Base-by-base conservation (phyloP, 2,329 filamentous ascomycete genomes). In the Fusarium keratoplasticum region DNA sequence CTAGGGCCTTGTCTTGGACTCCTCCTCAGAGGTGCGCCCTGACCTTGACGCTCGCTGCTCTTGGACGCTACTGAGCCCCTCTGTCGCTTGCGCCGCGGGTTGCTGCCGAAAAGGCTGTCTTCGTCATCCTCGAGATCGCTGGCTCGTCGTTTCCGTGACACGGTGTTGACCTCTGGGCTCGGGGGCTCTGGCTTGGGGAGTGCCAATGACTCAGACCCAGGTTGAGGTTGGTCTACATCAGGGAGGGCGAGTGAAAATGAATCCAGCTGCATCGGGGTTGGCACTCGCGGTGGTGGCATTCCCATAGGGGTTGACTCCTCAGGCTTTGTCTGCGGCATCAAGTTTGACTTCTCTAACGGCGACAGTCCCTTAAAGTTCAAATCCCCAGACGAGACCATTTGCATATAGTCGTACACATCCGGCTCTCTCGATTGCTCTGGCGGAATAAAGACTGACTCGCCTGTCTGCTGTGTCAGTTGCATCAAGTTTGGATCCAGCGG, bases 21-120 rank as follows among this genome's bases (percentile, higher is more conserved):
- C 50, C 63, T 66, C 52, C 65, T 72, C 61, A 65, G 58, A 38
- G 36, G 16, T 57, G 64, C 61, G 60, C 63, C 61, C 66, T 75
- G 52, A 63, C 6, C 9, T 10, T 22, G 22, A 38, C 27, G 44
- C 35, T 44, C 50, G 20, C 42, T 6, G 35, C 9, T n/a, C 22
- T 4, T 10, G 31, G 47, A 35, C 50, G 40, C 36, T 8, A 55
- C 20, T 38, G 61, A 40, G 29, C 38, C 40, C n/a, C 52, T 52
- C 9, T 8, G 20, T 13, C 44, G 38, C 58, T 69, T 71, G 59
- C 60, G 20, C 13, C 18, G 31, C 11, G 64, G 59, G 29, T 11
- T 44, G 22, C 42, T 38, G n/a, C 50, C 69, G 58, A 61, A 64
- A 40, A 66, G 29, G 42, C 47, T 60, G 20, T 22, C 35, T 22